Percentiles rank a stretch among this genome's conserved stretches.
Conservation (phyloP, 1,284 basidiomycete species). For the Rhodotorula sp. region DNA sequence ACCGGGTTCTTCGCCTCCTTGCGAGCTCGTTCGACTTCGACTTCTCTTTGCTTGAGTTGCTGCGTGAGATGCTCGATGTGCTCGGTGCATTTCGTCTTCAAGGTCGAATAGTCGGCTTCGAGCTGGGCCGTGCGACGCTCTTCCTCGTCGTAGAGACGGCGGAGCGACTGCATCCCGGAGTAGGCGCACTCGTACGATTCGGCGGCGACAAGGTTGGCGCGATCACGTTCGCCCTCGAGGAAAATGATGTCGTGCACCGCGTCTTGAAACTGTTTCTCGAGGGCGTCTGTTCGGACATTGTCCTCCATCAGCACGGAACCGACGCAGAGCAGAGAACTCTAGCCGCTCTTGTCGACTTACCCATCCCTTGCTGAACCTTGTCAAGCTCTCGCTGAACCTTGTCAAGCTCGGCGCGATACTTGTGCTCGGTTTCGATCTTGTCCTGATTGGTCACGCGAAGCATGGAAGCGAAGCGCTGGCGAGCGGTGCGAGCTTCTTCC, state of each 20-base stretch:
- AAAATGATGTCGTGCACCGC: not conserved
- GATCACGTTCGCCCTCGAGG: not conserved
- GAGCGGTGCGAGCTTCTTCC: not conserved
- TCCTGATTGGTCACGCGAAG: not conserved
- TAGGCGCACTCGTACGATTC: not conserved
- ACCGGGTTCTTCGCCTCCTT: not conserved
- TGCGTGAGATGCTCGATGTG: not conserved
- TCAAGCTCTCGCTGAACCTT: conserved; percentile 1
- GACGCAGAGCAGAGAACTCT: not conserved
- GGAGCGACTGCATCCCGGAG: not conserved
- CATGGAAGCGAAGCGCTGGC: not conserved
- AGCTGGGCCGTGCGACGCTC: not conserved
- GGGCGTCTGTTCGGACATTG: not conserved
- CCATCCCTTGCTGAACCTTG: too few species aligned
- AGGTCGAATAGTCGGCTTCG: not conserved
- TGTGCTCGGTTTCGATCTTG: not conserved
- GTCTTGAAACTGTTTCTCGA: not conserved
- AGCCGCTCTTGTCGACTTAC: not conserved
- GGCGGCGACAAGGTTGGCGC: not conserved
- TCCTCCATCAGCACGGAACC: not conserved
- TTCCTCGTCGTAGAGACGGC: not conserved
- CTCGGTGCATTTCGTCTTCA: not conserved
- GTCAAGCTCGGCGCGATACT: conserved; percentile 1
- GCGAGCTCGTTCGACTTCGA: not conserved
- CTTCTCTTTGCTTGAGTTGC: not conserved